Evolutionary conservation across 257 asterid species (phyloP).

Genomic region (Fraxinus excelsior): DNA sequence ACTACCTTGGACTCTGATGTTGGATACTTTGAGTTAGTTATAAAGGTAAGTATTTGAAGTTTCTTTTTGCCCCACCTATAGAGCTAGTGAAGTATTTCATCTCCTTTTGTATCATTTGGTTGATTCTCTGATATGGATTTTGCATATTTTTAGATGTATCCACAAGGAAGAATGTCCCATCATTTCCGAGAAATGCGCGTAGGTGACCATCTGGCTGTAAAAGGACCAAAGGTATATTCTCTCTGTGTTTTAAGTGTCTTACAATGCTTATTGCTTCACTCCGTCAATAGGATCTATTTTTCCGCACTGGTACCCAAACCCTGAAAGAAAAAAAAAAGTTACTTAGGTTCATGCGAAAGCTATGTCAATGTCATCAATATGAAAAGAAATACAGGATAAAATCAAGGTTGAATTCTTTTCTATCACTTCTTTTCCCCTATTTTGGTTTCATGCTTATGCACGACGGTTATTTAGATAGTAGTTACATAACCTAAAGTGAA

Average conservation of each 20-base stretch:
- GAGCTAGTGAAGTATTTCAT: neutral
- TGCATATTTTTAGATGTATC: constrained; percentile 72
- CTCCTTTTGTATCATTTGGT: constrained; percentile 18
- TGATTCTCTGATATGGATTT: constrained; percentile 22
- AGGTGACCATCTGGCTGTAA: constrained; percentile 84
- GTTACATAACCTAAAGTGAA: neutral
- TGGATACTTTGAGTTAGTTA: constrained; percentile 90
- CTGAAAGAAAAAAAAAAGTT: neutral
- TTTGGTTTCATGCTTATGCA: neutral
- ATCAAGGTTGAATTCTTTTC: neutral
- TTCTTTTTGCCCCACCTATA: constrained; percentile 2
- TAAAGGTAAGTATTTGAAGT: constrained; percentile 56
- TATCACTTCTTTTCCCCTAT: neutral
- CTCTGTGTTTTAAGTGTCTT: constrained; percentile 6
- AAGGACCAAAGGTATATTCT: constrained; percentile 89
- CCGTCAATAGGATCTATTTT: neutral
- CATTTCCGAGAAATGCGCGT: constrained; percentile 92
- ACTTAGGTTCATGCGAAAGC: neutral
- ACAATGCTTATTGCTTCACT: neutral
- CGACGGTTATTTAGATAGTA: neutral
- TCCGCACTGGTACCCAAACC: neutral
- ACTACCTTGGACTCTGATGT: constrained; percentile 97
- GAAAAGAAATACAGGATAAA: neutral
- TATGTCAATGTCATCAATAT: neutral
- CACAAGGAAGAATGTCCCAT: constrained; percentile 99